Base-by-base conservation (phyloP, 495 filamentous ascomycete genomes). In the Daldinia concentrica region DNA sequence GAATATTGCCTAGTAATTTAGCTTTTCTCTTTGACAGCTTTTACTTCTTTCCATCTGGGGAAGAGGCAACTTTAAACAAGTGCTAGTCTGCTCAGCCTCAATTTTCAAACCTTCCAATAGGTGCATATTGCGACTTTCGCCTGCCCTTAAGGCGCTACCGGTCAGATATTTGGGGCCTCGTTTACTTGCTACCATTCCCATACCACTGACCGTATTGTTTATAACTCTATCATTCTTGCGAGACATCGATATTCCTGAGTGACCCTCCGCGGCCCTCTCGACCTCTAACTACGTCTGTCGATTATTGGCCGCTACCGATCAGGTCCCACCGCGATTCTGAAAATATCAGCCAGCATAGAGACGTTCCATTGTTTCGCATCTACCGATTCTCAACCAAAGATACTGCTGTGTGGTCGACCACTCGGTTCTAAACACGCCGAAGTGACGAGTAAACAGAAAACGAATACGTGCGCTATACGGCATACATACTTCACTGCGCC, bases 121-220 rank as follows among this genome's bases (percentile, higher is more conserved):
- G 45, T 61, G 24, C 32, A 54, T 56, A 26, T 27, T 30, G 48
- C 30, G 45, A 26, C 30, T 57, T 57, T 57, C 54, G 54, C 30
- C 11, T 57, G 43, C 36, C 22, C 41, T 45, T 29, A 19, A 57
- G 30, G 17, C 37, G 15, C 64, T 62, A 48, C 69, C 45, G 8
- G 22, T 37, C 54, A 24, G 24, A 41, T 29, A 65, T 69, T 43
- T 73, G 57, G 54, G 57, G 39, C 57, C 70, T 68, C 70, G 41
- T 62, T 62, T 66, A 62, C 4, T 22, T 48, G 26, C 14, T 54
- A 54, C 50, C 14, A 34, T n/a, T 51, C n/a, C 32, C 50, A 64
- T 66, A 69, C 62, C 30, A 54, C 62, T 34, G 57, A 48, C 66
- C 66, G 66, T 66, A 73, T 69, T 66, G 22, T 66, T 66, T 73